phyloP scores from a whole-genome alignment of 2,329 filamentous ascomycete species.

The Colletotrichum lindemuthianum region DNA sequence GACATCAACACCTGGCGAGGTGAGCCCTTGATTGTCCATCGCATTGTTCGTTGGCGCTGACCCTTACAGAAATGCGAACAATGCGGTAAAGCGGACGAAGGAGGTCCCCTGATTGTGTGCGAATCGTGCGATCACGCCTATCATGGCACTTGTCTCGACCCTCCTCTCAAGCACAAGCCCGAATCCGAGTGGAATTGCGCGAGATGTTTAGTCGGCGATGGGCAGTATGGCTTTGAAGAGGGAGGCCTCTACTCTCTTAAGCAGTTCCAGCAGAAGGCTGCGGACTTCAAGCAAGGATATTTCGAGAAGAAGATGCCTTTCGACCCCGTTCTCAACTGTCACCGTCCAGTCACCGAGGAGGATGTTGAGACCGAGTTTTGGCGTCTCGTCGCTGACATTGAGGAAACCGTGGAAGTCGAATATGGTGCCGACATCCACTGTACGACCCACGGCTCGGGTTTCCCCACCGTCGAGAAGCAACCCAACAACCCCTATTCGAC shows the following conservation, averaged over 20 bases:
- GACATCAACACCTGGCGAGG: constrained; percentile 54
- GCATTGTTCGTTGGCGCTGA: constrained; percentile 33
- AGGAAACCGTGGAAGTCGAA: constrained; percentile 96
- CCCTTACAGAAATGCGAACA: constrained; percentile 78
- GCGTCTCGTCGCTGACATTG: constrained; percentile 91
- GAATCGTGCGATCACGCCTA: constrained; percentile 92
- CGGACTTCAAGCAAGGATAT: constrained; percentile 93
- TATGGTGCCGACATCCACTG: constrained; percentile 99
- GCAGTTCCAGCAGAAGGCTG: constrained; percentile 95
- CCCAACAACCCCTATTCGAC: constrained; percentile 87
- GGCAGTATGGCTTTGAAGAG: constrained; percentile 97
- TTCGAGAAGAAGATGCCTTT: constrained; percentile 92
- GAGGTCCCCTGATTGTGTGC: constrained; percentile 77
- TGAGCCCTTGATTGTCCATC: constrained; percentile 38
- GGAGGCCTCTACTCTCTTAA: constrained; percentile 94
- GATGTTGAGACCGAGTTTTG: constrained; percentile 98
- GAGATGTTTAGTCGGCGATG: constrained; percentile 92
- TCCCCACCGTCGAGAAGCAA: constrained; percentile 92
- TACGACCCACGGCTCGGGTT: constrained; percentile 96
- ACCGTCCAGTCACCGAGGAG: constrained; percentile 87
- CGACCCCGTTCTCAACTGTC: constrained; percentile 83
- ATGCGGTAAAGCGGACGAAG: constrained; percentile 83
- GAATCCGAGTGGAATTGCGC: constrained; percentile 96
- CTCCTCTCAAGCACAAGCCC: constrained; percentile 79
- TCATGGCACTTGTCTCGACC: constrained; percentile 89